A percentile compares a stretch with the other conserved stretches of the same genome.
These are phyloP conservation scores for Anthracocystis walkeri DNA, from an alignment of 1,284 basidiomycete species.

Conservation along the genomic window DNA sequence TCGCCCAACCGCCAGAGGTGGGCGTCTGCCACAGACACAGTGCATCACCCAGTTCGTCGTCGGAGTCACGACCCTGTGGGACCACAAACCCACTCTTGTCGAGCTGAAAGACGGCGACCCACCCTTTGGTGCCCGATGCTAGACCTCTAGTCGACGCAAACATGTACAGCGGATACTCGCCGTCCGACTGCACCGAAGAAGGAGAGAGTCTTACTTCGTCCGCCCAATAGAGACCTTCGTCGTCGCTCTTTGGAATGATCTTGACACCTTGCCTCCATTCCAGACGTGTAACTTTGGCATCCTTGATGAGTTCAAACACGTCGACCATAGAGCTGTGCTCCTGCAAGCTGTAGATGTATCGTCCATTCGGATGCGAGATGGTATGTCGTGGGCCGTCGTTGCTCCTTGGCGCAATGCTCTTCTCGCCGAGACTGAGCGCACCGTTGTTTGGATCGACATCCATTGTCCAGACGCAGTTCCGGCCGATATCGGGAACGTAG, in stretches of 20 bases:
- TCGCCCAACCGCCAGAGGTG: constrained; percentile 71
- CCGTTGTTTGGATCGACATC: constrained; percentile 60
- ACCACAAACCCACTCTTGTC: constrained; percentile 56
- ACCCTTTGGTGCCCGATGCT: constrained; percentile 65
- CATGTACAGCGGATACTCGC: constrained; percentile 51
- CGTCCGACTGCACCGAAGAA: constrained; percentile 16
- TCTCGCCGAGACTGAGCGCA: constrained; percentile 63
- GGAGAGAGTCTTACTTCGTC: constrained; percentile 70
- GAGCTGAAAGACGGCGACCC: constrained; percentile 68
- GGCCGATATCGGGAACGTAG: constrained; percentile 61
- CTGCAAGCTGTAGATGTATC: constrained; percentile 69
- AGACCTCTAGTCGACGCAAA: constrained; percentile 70
- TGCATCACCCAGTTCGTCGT: constrained; percentile 28
- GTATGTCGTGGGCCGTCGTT: constrained; percentile 71
- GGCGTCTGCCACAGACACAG: constrained; percentile 66
- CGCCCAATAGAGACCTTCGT: constrained; percentile 64
- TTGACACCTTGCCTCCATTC: constrained; percentile 64
- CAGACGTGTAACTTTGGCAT: constrained; percentile 31
- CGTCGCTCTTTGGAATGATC: constrained; percentile 62
- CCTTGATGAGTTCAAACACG: constrained; percentile 54
- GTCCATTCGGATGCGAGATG: constrained; percentile 70
- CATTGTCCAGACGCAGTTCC: constrained; percentile 71
- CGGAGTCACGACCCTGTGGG: constrained; percentile 6
- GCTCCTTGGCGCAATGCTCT: constrained; percentile 68
- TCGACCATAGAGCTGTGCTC: constrained; percentile 68